Percentiles rank a stretch among this genome's conserved stretches.
Conservation (phyloP, 305 asterid species). For the Coffea humblotiana region DNA sequence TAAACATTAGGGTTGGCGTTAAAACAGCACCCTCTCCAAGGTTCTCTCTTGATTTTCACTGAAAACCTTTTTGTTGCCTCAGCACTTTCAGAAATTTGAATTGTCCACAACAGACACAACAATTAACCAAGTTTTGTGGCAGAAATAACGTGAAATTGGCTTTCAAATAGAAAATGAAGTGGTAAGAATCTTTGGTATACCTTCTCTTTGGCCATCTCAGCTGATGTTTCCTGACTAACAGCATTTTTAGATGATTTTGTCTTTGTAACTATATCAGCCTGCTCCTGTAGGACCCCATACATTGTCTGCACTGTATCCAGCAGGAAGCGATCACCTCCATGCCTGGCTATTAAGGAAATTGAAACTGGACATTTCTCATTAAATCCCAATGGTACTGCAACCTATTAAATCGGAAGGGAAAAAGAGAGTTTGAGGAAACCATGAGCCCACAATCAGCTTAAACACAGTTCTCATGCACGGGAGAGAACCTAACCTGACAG, state of each 20-base stretch:
- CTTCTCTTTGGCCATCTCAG: constrained; percentile 96
- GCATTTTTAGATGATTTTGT: constrained; percentile 49
- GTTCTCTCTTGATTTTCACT: not conserved
- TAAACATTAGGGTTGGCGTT: not conserved
- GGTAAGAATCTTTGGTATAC: constrained; percentile 35
- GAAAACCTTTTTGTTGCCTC: not conserved
- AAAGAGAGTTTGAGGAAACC: not conserved
- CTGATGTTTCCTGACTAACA: constrained; percentile 62
- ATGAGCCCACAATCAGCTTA: not conserved
- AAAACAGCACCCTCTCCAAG: not conserved
- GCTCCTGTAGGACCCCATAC: constrained; percentile 64
- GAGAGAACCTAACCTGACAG: constrained; percentile 71
- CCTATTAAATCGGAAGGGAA: constrained; percentile 43
- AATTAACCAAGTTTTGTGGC: not conserved
- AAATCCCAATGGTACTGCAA: constrained; percentile 72
- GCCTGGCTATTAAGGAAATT: constrained; percentile 79
- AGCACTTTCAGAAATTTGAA: not conserved
- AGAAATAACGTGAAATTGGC: not conserved
- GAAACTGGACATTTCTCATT: constrained; percentile 83
- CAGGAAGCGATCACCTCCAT: constrained; percentile 89
- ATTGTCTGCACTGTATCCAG: constrained; percentile 71
- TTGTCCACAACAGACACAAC: not conserved
- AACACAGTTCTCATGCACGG: not conserved
- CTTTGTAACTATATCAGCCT: constrained; percentile 47
- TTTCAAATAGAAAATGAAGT: not conserved